These are phyloP conservation scores for Neofusicoccum cordaticola DNA, from an alignment of 2,329 filamentous ascomycete species.

Conservation along the genomic window DNA sequence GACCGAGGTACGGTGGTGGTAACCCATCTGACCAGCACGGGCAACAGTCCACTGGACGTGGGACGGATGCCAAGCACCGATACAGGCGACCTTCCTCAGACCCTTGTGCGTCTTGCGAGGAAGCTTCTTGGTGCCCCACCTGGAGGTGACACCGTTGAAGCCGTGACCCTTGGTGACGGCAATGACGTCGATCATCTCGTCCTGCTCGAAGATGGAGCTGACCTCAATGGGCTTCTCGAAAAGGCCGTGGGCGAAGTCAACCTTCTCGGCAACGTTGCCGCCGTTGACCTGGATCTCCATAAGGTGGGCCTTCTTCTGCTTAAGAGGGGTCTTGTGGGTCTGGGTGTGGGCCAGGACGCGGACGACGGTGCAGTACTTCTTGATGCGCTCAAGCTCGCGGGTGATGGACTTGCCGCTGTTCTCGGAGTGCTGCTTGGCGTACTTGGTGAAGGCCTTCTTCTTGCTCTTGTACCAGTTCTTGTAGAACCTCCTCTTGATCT, in stretches of 20 bases:
- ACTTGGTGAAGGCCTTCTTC: constrained; percentile 99
- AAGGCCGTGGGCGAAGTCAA: constrained; percentile 88
- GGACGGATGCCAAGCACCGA: constrained; percentile 99
- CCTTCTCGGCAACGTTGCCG: constrained; percentile 93
- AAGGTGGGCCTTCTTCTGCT: constrained; percentile 99
- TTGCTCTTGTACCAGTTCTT: constrained; percentile 99
- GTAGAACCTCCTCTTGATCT: constrained; percentile 99
- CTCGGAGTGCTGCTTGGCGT: constrained; percentile 99
- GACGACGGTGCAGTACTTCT: constrained; percentile 99
- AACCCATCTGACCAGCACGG: constrained; percentile 98
- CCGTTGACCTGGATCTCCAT: constrained; percentile 99
- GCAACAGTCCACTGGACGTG: constrained; percentile 99
- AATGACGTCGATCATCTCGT: constrained; percentile 99
- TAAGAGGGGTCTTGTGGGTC: constrained; percentile 97
- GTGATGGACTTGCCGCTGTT: constrained; percentile 84
- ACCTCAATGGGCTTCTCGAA: constrained; percentile 99
- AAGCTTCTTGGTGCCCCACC: constrained; percentile 99
- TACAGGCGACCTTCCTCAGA: constrained; percentile 99
- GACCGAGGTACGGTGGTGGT: constrained; percentile 99
- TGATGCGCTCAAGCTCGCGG: constrained; percentile 98
- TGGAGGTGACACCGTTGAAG: constrained; percentile 92
- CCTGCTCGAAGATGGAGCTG: constrained; percentile 94
- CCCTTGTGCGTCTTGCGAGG: constrained; percentile 99
- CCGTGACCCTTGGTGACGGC: constrained; percentile 99
- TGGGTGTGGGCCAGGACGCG: constrained; percentile 99